Percentiles rank a stretch among this genome's conserved stretches.
These are phyloP conservation scores for Achaetomiella virescens DNA, from an alignment of 495 filamentous ascomycete species.

Conservation along the genomic window DNA sequence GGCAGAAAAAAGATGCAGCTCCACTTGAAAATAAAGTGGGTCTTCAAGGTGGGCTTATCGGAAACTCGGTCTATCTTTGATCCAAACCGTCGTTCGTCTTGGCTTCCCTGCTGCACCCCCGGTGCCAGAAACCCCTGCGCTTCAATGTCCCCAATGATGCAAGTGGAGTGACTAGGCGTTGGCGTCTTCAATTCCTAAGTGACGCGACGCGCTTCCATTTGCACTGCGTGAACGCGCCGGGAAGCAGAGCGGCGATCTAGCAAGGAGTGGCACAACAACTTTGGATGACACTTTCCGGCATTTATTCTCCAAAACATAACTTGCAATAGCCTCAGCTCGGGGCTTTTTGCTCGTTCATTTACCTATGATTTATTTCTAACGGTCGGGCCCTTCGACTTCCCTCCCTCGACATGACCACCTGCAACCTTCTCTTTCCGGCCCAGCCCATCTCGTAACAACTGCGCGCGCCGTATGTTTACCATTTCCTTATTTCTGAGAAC, in stretches of 20 bases:
- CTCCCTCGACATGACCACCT: not conserved
- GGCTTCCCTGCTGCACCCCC: not conserved
- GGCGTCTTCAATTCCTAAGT: not conserved
- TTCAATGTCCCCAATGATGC: constrained; percentile 13
- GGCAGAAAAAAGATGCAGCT: constrained; percentile 24
- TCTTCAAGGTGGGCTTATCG: constrained; percentile 2
- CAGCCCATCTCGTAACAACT: not conserved
- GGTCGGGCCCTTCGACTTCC: not conserved
- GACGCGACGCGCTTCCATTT: constrained; percentile 10
- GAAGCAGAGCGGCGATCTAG: not conserved
- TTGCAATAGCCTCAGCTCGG: not conserved
- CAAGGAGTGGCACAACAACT: not conserved
- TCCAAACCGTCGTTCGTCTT: constrained; percentile 8
- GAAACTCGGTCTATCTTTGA: constrained; percentile 23
- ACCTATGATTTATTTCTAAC: not conserved
- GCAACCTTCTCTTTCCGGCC: not conserved
- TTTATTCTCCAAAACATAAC: too few species aligned
- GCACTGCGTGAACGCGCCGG: too few species aligned
- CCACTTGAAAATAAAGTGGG: constrained; percentile 20
- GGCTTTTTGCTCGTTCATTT: not conserved
- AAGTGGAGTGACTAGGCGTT: constrained; percentile 4
- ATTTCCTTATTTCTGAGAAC: too few species aligned
- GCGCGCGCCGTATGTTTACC: not conserved
- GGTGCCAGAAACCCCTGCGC: not conserved
- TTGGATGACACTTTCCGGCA: too few species aligned